Base-by-base conservation (phyloP, 1,139 yeast genomes). In the Taphrina wiesneri region DNA sequence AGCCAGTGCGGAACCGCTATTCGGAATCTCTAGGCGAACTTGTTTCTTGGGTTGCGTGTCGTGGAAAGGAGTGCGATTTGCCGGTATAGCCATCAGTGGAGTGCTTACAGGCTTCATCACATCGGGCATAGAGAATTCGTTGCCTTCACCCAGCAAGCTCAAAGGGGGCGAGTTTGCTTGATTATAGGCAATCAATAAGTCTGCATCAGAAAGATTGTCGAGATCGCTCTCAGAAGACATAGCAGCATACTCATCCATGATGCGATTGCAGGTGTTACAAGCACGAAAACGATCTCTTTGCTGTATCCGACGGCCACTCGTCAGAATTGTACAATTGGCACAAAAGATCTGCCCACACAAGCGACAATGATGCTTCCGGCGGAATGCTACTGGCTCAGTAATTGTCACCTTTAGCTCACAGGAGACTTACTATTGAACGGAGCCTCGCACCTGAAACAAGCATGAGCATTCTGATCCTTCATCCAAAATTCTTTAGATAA, bases 301-400 rank as follows among this genome's bases (percentile, higher is more conserved):
- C 43, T 83, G 82, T 74, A 90, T 90, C 72, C 85, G 85, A 49
- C 84, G 85, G 49, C 96, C 96, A 1, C 90, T 83, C 13, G 91
- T 85, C 70, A 90, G 82, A 2, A 84, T 78, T 0, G 97, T 91
- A 75, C 99, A 93, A n/a, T 83, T 82, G 36, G 90, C 83, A 75
- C 99, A 93, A 73, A 91, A 93, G 51, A 93, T 93, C 75, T 92
- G 97, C 1, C 98, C 98, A 77, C 99, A 93, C 62, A 92, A 86
- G 61, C 99, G 80, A 74, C 99, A 93, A 75, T 93, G 99, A 75
- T 93, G 99, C 71, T 90, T 89, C 71, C 99, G 81, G 73, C 97
- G 79, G 76, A 92, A 93, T 0, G 87, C 74, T 60, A 32, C 30
- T 36, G 15, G 3, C 19, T 7, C 30, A 53, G 7, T 2, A n/a